Evolutionary conservation across 441 rosid species (phyloP).

Genomic region (Aleurites moluccanus): DNA sequence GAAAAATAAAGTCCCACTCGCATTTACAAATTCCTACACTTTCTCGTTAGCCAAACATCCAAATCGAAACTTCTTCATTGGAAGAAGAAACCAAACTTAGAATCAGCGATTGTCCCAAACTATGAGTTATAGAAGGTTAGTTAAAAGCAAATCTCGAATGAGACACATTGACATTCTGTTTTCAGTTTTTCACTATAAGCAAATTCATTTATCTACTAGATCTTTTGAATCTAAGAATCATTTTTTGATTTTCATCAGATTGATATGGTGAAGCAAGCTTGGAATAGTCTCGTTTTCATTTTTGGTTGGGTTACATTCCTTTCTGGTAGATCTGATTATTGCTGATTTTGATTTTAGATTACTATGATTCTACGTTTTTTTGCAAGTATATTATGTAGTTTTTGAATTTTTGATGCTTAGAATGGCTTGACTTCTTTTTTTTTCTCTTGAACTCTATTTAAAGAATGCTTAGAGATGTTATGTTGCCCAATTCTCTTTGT

Average conservation of each 20-base stretch:
- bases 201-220: not conserved
- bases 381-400: not conserved
- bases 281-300: not conserved
- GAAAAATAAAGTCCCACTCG: not conserved
- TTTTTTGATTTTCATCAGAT: not conserved
- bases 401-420: not conserved
- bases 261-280: constrained; percentile 2
- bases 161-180: not conserved
- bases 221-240: not conserved
- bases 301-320: not conserved
- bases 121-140: constrained; percentile 30
- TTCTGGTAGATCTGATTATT: not conserved
- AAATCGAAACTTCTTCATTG: not conserved
- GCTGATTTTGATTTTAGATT: not conserved
- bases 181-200: not conserved
- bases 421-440: not conserved
- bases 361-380: not conserved
- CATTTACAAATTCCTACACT: not conserved
- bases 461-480: not conserved
- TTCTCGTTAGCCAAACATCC: constrained; percentile 5
- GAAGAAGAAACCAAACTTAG: not conserved
- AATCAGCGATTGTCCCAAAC: not conserved
- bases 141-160: not conserved
- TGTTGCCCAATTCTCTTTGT: not conserved
- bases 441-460: not conserved